Percentiles rank a stretch among this genome's conserved stretches.
phyloP scores from a whole-genome alignment of 2,329 filamentous ascomycete genomes.

The Neofusicoccum ribis region DNA sequence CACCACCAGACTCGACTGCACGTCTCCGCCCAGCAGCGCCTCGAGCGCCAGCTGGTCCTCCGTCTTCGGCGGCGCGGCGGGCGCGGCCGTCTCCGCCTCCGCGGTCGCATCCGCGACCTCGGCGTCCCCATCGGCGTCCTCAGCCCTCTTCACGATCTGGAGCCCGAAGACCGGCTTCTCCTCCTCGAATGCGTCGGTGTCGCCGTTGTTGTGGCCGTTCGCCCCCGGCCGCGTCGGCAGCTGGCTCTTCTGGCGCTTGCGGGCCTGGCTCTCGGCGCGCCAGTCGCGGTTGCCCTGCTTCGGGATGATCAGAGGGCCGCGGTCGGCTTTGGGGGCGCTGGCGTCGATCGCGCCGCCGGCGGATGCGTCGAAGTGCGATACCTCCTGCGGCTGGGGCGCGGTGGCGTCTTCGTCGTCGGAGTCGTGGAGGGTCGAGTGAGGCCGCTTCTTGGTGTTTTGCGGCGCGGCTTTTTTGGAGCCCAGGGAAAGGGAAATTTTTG shows the following conservation, averaged over 20 bases:
- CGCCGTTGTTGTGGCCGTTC: constrained; percentile 36
- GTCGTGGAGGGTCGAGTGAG: constrained; percentile 43
- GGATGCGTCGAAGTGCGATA: constrained; percentile 56
- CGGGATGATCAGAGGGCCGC: constrained; percentile 58
- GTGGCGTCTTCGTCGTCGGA: constrained; percentile 61
- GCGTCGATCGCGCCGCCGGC: constrained; percentile 51
- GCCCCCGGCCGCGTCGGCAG: constrained; percentile 56
- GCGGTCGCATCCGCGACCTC: constrained; percentile 25
- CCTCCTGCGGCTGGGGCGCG: constrained; percentile 43
- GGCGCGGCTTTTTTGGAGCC: constrained; percentile 20
- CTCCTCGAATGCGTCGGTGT: constrained; percentile 38
- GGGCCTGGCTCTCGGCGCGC: constrained; percentile 51
- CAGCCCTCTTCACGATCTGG: constrained; percentile 47
- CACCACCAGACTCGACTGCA: constrained; percentile 40
- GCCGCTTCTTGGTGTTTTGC: constrained; percentile 41
- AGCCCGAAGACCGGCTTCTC: constrained; percentile 54
- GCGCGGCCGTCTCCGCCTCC: constrained; percentile 17
- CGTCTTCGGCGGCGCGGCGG: constrained; percentile 38
- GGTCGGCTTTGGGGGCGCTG: constrained; percentile 34
- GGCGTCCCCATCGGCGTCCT: constrained; percentile 22
- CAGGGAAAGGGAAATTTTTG: constrained; percentile 17
- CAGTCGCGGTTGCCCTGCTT: constrained; percentile 63
- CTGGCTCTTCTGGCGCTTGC: constrained; percentile 55
- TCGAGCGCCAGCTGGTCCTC: constrained; percentile 60
- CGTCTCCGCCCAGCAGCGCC: constrained; percentile 44